Conservation (phyloP, 768 basidiomycete species). For the Arthromyces matolae region DNA sequence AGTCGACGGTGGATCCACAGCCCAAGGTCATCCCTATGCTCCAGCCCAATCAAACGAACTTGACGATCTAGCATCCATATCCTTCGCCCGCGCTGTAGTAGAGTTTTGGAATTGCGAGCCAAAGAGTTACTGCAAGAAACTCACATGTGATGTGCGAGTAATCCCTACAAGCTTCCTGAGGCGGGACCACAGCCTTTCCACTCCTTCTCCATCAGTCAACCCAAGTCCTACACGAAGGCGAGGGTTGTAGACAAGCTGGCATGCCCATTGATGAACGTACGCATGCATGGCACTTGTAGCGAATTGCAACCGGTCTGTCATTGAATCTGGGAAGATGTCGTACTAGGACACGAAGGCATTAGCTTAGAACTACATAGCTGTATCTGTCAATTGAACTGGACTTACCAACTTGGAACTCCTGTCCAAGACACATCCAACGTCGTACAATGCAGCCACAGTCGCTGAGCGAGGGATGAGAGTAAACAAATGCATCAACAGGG, state of each 20-base stretch:
- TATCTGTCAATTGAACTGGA: background rate
- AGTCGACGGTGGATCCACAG: conserved; percentile 27
- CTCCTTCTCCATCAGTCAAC: no score
- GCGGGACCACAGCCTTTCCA: conserved; percentile 31
- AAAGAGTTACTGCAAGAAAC: conserved; percentile 12
- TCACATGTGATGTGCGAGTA: conserved; percentile 29
- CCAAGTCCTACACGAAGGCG: no score
- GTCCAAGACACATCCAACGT: no score
- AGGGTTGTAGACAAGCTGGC: no score
- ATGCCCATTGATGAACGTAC: no score
- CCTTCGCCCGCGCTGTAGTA: conserved; percentile 17
- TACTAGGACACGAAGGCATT: no score
- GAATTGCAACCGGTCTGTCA: conserved; percentile 22
- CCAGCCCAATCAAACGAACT: conserved; percentile 19
- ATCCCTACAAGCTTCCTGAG: conserved; percentile 32
- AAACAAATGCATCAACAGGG: no score
- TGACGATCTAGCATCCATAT: conserved; percentile 35
- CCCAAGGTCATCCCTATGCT: conserved; percentile 27
- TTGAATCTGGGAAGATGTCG: conserved; percentile 10
- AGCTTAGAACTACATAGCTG: no score
- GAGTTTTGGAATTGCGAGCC: background rate
- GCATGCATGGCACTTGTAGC: no score
- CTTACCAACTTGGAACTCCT: background rate
- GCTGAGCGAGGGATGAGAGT: conserved; percentile 17
- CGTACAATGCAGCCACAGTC: no score